Evolutionary conservation across 768 basidiomycete genomes (phyloP).

Genomic region (Albatrellus ellisii): DNA sequence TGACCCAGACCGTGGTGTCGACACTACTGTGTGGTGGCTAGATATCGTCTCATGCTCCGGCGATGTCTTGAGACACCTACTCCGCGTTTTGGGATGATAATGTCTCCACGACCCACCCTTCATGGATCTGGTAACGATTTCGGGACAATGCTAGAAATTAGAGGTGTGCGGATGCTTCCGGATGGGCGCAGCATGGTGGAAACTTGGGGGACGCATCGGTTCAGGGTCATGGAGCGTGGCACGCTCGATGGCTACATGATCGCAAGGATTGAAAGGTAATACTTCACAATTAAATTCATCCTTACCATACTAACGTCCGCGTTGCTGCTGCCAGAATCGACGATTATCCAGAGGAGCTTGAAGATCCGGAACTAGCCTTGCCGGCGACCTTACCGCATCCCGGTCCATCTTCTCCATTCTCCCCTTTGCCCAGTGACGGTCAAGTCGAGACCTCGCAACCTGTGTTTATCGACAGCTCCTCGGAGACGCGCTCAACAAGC

Average conservation of each 20-base stretch:
- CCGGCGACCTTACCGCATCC: constrained; percentile 1
- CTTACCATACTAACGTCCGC: too few species aligned
- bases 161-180: constrained; percentile 70
- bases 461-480: too few species aligned
- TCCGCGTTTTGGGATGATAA: constrained; percentile 90
- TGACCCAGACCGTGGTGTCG: background rate
- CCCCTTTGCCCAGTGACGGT: too few species aligned
- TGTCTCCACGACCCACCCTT: constrained; percentile 38
- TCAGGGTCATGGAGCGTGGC: constrained; percentile 77
- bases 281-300: background rate
- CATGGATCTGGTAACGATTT: constrained; percentile 39
- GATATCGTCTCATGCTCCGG: constrained; percentile 92
- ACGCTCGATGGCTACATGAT: constrained; percentile 85
- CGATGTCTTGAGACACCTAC: constrained; percentile 71
- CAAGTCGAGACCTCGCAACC: too few species aligned
- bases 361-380: constrained; percentile 1
- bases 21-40: constrained; percentile 15
- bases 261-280: constrained; percentile 57
- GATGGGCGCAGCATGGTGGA: constrained; percentile 87
- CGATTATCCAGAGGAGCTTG: constrained; percentile 11
- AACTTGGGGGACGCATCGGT: constrained; percentile 60
- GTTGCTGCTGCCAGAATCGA: constrained; percentile 15
- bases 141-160: constrained; percentile 90
- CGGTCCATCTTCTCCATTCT: constrained; percentile 1
- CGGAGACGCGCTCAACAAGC: too few species aligned